A percentile compares a stretch with the other conserved stretches of the same genome.
These are phyloP conservation scores for Neodidymelliopsis sp. DNA, from an alignment of 2,329 filamentous ascomycete species.

Conservation along the genomic window DNA sequence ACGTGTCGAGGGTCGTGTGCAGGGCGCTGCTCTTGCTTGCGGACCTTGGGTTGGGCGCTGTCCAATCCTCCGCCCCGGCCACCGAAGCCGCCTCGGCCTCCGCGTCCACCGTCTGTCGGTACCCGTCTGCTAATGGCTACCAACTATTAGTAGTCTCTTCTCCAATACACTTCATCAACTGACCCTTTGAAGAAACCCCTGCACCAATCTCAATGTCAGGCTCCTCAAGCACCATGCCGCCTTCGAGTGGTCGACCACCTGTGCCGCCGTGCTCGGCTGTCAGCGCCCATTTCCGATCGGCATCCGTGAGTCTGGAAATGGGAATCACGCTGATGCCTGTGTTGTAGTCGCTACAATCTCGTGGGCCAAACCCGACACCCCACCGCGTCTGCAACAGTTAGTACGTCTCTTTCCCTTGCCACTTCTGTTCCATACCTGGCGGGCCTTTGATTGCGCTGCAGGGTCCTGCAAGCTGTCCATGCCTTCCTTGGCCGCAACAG, in stretches of 20 bases:
- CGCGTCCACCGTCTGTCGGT: constrained; percentile 41
- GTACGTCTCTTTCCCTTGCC: constrained; percentile 1
- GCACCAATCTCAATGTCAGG: constrained; percentile 98
- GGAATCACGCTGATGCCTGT: constrained; percentile 93
- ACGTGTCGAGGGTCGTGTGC: constrained; percentile 43
- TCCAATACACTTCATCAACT: too few species aligned
- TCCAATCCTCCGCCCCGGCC: constrained; percentile 31
- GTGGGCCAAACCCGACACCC: constrained; percentile 96
- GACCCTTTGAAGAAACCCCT: constrained; percentile 91
- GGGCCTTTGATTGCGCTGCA: constrained; percentile 71
- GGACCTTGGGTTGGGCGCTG: constrained; percentile 33
- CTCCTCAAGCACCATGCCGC: constrained; percentile 90
- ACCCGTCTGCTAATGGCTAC: constrained; percentile 47
- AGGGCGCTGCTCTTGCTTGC: constrained; percentile 39
- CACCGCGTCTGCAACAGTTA: constrained; percentile 76
- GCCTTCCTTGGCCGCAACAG: constrained; percentile 80
- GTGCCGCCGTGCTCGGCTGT: constrained; percentile 93
- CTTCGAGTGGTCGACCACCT: constrained; percentile 80
- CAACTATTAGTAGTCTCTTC: constrained; percentile 29
- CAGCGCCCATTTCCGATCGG: constrained; percentile 96
- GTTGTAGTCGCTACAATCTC: constrained; percentile 95
- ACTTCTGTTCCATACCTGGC: constrained; percentile 43
- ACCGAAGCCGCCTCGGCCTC: constrained; percentile 27
- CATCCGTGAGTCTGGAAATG: constrained; percentile 90
- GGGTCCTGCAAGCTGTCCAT: constrained; percentile 82